phyloP scores from a whole-genome alignment of 2,329 filamentous ascomycete species.

The Elsinoe fawcettii region DNA sequence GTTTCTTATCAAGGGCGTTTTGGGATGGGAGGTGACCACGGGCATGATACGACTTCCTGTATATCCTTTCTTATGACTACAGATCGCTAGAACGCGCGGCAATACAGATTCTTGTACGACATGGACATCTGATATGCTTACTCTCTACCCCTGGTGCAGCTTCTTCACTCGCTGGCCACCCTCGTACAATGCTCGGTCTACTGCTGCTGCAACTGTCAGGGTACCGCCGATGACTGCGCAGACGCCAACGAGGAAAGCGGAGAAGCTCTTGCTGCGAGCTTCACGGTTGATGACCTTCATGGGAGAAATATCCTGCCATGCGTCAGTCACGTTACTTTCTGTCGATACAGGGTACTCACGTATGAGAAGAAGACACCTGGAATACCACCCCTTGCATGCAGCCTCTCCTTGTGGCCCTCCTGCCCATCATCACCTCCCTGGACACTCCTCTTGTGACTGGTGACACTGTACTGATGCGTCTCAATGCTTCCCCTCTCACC shows the following conservation, averaged over 20 bases:
- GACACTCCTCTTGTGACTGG: constrained; percentile 87
- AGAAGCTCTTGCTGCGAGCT: constrained; percentile 78
- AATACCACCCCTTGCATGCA: constrained; percentile 85
- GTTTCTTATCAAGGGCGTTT: background rate
- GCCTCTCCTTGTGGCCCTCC: constrained; percentile 83
- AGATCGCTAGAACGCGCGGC: constrained; percentile 14
- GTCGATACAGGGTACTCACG: constrained; percentile 47
- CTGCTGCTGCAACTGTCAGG: constrained; percentile 84
- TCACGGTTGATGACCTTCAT: constrained; percentile 99
- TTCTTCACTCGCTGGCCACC: constrained; percentile 80
- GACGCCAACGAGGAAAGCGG: constrained; percentile 85
- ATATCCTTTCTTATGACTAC: constrained; percentile 15
- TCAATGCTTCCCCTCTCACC: constrained; percentile 73
- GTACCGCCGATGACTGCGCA: constrained; percentile 94
- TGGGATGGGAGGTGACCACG: background rate
- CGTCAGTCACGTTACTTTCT: background rate
- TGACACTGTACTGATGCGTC: constrained; percentile 97
- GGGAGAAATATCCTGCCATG: constrained; percentile 77
- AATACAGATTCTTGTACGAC: constrained; percentile 9
- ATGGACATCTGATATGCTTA: background rate
- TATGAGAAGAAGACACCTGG: constrained; percentile 99
- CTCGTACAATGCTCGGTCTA: constrained; percentile 88
- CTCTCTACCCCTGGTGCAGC: constrained; percentile 53
- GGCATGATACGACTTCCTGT: constrained; percentile 1
- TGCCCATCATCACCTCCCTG: constrained; percentile 73